These are phyloP conservation scores for Plectosphaerella plurivora DNA, from an alignment of 2,329 filamentous ascomycete genomes.

Conservation along the genomic window DNA sequence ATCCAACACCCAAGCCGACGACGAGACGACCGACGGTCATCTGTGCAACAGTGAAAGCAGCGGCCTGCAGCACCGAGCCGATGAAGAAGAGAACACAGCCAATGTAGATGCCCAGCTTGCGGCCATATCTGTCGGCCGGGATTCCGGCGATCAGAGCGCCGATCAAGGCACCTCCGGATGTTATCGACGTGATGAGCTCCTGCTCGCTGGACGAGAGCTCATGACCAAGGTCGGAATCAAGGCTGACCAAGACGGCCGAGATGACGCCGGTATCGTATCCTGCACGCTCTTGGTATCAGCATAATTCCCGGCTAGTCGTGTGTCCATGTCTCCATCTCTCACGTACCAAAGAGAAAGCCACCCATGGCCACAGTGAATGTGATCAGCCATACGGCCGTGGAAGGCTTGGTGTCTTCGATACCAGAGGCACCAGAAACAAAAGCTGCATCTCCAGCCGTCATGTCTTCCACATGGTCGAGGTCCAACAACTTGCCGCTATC, in stretches of 20 bases:
- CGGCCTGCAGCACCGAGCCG: constrained; percentile 29
- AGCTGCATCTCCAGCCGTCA: constrained; percentile 11
- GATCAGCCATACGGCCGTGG: constrained; percentile 19
- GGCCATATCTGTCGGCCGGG: constrained; percentile 31
- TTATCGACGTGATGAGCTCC: constrained; percentile 48
- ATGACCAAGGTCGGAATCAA: constrained; percentile 34
- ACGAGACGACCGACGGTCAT: constrained; percentile 40
- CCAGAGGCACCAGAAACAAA: neutral
- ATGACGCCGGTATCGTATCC: constrained; percentile 47
- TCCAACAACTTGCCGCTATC: neutral
- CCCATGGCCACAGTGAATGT: constrained; percentile 20
- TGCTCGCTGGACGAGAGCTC: constrained; percentile 37
- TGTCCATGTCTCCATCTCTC: neutral
- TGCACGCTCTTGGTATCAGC: neutral
- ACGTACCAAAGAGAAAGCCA: constrained; percentile 19
- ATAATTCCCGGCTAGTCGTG: neutral
- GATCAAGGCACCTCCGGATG: constrained; percentile 41
- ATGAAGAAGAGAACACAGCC: constrained; percentile 33
- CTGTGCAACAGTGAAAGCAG: constrained; percentile 31
- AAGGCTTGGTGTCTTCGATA: constrained; percentile 18
- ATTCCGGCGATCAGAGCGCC: constrained; percentile 33
- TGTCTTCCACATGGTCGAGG: constrained; percentile 11
- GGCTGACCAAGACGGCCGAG: constrained; percentile 38
- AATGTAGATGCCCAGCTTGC: constrained; percentile 34
- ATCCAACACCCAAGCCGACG: constrained; percentile 45